Evolutionary conservation across 495 filamentous ascomycete genomes (phyloP).

Genomic region (Trichoderma asperelloides): DNA sequence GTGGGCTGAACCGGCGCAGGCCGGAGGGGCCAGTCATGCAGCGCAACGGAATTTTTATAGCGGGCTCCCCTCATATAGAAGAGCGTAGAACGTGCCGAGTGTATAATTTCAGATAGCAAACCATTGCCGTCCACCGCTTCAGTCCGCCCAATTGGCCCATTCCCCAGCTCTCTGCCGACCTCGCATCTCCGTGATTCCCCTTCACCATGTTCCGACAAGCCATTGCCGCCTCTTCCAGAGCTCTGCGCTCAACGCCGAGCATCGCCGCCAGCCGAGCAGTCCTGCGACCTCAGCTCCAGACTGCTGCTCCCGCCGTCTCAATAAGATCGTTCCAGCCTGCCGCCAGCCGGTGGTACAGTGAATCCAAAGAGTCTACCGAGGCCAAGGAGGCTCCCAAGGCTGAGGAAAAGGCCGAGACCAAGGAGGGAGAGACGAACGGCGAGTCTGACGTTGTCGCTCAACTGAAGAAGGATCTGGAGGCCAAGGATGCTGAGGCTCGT

Average conservation of each 20-base stretch:
- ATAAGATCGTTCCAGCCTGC: slow-evolving; percentile 15
- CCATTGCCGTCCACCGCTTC: background rate
- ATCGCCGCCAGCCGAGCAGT: slow-evolving; percentile 15
- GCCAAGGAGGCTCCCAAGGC: slow-evolving; percentile 13
- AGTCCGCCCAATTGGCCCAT: background rate
- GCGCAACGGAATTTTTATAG: background rate
- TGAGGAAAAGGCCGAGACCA: slow-evolving; percentile 23
- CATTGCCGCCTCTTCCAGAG: slow-evolving; percentile 30
- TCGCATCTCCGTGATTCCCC: background rate
- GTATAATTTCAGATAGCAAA: background rate
- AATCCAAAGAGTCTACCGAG: slow-evolving; percentile 28
- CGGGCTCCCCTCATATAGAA: background rate
- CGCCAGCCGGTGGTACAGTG: slow-evolving; percentile 39
- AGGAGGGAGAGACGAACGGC: slow-evolving; percentile 17
- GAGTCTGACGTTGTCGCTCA: slow-evolving; percentile 25
- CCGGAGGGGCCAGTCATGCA: background rate
- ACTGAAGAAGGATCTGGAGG: slow-evolving; percentile 62
- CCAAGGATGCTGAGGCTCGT: slow-evolving; percentile 71
- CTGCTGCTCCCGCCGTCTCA: slow-evolving; percentile 2
- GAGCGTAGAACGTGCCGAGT: background rate
- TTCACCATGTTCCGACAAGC: slow-evolving; percentile 37
- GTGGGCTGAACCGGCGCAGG: slow-evolving; percentile 2
- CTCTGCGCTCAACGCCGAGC: slow-evolving; percentile 22
- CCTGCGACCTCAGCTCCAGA: slow-evolving; percentile 6
- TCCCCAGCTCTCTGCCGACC: too few species aligned